Base-by-base conservation (phyloP, 768 basidiomycete genomes). In the Krasilnikovozyma curviuscula region DNA sequence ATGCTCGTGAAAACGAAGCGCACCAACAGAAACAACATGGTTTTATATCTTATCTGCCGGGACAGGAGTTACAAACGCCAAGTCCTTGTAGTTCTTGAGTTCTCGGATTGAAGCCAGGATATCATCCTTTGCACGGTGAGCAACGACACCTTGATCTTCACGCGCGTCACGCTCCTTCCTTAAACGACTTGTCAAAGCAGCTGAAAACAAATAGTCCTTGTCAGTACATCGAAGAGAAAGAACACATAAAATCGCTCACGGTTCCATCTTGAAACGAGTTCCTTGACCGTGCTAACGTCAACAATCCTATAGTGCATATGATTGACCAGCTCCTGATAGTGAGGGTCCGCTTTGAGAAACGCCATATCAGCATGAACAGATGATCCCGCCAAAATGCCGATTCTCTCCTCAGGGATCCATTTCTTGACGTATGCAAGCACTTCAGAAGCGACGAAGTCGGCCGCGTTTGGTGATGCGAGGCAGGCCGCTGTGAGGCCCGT, bases 401-500 rank as follows among this genome's bases (percentile, higher is more conserved):
- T 12, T 18, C 83, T 42, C 21, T 23, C 1, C 38, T 35, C 31
- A 4, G 88, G 86, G 30, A 93, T 69, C 83, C 86, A 85, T 59
- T 72, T 75, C 65, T 81, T 76, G 60, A 95, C 75, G 61, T 95
- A 93, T 2, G 67, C 66, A 18, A 85, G 65, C 3, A 89, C 77
- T 18, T 70, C 62, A 19, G 69, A 57, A 10, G 73, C 65, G 2
- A 86, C 85, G 14, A 68, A 66, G 23, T 75, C 73, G 38, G 67
- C 73, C 2, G 74, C 68, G 57, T 81, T 67, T 0, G 75, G 72
- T 2, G 86, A 88, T 7, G 69, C 67, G 37, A 89, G 60, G 58
- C 88, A 91, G 2, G 79, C 77, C 57, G 73, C 63, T 0, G 84
- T 88, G 21, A 93, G 67, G 30, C 88, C 88, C 48, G 83, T 81